These are phyloP conservation scores for Barnettozyma siamensis DNA, from an alignment of 805 yeast species.

Conservation along the genomic window DNA sequence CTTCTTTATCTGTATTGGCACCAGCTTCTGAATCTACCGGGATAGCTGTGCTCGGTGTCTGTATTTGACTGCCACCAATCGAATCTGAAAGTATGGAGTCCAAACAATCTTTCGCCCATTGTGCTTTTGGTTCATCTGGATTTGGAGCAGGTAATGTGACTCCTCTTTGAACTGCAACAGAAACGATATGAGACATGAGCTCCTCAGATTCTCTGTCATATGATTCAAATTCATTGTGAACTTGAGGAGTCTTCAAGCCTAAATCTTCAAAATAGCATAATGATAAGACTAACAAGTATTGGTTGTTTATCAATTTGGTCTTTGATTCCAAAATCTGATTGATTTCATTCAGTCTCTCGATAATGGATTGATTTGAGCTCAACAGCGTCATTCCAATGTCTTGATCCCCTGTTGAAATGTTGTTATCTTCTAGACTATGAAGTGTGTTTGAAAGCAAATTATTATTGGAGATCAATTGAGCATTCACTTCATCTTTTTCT, in stretches of 20 bases:
- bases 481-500: slow-evolving; percentile 13
- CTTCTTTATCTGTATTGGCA: slow-evolving; percentile 12
- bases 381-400: slow-evolving; percentile 8
- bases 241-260: slow-evolving; percentile 1
- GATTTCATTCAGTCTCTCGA: slow-evolving; percentile 8
- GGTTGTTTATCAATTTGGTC: slow-evolving; percentile 9
- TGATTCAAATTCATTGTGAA: neutral
- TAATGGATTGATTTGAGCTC: slow-evolving; percentile 12
- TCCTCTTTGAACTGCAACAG: slow-evolving; percentile 23
- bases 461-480: slow-evolving; percentile 14
- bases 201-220: slow-evolving; percentile 16
- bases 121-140: slow-evolving; percentile 10
- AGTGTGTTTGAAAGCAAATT: slow-evolving; percentile 8
- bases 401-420: slow-evolving; percentile 1
- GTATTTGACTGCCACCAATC: neutral
- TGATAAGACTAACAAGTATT: slow-evolving; percentile 17
- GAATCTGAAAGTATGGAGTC: slow-evolving; percentile 8
- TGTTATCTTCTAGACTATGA: neutral
- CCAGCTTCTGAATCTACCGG: neutral
- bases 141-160: slow-evolving; percentile 19
- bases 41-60: neutral
- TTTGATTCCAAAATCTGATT: slow-evolving; percentile 8
- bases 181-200: slow-evolving; percentile 22
- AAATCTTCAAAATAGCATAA: slow-evolving; percentile 20
- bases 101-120: slow-evolving; percentile 24